Evolutionary conservation across 805 yeast species (phyloP).

Genomic region (Helenozyma rhizophorensis): DNA sequence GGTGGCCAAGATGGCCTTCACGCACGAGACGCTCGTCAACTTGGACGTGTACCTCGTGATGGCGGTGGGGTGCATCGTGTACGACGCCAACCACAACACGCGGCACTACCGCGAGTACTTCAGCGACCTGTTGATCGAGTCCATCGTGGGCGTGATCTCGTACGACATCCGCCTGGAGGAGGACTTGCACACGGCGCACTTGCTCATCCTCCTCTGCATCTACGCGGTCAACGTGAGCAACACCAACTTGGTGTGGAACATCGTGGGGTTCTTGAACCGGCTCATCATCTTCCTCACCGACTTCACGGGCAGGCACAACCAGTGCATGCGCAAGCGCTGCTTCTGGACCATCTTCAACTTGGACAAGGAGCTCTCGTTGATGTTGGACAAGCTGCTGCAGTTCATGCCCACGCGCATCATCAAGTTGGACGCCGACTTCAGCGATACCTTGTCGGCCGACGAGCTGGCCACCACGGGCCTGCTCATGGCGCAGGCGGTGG

Average conservation of each 20-base stretch:
- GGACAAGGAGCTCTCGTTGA: constrained; percentile 36
- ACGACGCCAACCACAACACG: constrained; percentile 24
- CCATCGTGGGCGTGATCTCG: constrained; percentile 31
- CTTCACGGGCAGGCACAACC: constrained; percentile 5
- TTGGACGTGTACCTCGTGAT: constrained; percentile 35
- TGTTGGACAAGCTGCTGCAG: constrained; percentile 32
- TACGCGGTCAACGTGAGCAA: constrained; percentile 27
- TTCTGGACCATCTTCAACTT: constrained; percentile 37
- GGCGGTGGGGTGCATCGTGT: constrained; percentile 36
- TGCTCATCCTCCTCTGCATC: constrained; percentile 30
- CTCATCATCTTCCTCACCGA: constrained; percentile 15
- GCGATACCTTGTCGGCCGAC: constrained; percentile 13
- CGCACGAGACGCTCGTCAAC: constrained; percentile 32
- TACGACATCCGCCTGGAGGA: constrained; percentile 23
- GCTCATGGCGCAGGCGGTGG: constrained; percentile 21
- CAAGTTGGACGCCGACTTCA: constrained; percentile 12
- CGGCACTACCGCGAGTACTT: constrained; percentile 25
- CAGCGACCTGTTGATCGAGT: constrained; percentile 27
- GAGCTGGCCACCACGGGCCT: constrained; percentile 20
- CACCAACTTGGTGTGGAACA: constrained; percentile 28
- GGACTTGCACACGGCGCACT: constrained; percentile 23
- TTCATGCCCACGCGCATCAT: constrained; percentile 24
- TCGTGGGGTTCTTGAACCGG: constrained; percentile 32
- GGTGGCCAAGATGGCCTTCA: constrained; percentile 26
- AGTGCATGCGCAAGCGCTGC: constrained; percentile 14